These are phyloP conservation scores for Saccharomycodes ludwigii DNA, from an alignment of 805 yeast genomes.

Conservation along the genomic window DNA sequence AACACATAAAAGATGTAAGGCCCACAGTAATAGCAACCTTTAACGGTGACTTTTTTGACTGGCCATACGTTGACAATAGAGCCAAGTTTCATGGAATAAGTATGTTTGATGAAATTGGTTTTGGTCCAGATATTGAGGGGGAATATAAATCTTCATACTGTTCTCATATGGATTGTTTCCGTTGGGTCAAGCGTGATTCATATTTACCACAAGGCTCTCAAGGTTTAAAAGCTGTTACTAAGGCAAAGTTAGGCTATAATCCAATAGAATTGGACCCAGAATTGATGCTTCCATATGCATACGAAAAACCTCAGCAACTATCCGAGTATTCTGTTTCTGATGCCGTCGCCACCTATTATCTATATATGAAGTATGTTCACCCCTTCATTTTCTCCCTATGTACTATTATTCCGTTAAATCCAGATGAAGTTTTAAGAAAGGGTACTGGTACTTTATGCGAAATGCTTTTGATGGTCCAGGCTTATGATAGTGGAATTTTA, in stretches of 20 bases:
- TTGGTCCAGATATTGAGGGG: conserved; percentile 76
- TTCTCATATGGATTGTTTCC: conserved; percentile 91
- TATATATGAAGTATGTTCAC: conserved; percentile 93
- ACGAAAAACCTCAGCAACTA: conserved; percentile 79
- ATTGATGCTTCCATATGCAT: conserved; percentile 95
- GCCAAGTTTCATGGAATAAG: conserved; percentile 73
- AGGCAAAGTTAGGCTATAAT: conserved; percentile 87
- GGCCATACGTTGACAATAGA: conserved; percentile 95
- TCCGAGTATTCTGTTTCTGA: conserved; percentile 98
- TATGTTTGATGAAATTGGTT: conserved; percentile 90
- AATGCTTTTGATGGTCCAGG: conserved; percentile 94
- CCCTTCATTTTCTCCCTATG: conserved; percentile 94
- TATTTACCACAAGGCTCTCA: conserved; percentile 97
- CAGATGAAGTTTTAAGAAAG: conserved; percentile 89
- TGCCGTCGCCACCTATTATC: conserved; percentile 96
- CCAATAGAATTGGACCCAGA: conserved; percentile 97
- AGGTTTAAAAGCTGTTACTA: conserved; percentile 95
- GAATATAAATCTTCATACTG: conserved; percentile 89
- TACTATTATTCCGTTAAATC: conserved; percentile 89
- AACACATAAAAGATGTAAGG: conserved; percentile 72
- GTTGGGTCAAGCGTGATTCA: conserved; percentile 98
- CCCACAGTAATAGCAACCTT: conserved; percentile 98
- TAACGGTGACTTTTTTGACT: conserved; percentile 97
- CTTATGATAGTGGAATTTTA: conserved; percentile 62
- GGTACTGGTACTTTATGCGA: conserved; percentile 99